Conservation (phyloP, 2,329 filamentous ascomycete genomes). For the Botryotinia globosa region DNA sequence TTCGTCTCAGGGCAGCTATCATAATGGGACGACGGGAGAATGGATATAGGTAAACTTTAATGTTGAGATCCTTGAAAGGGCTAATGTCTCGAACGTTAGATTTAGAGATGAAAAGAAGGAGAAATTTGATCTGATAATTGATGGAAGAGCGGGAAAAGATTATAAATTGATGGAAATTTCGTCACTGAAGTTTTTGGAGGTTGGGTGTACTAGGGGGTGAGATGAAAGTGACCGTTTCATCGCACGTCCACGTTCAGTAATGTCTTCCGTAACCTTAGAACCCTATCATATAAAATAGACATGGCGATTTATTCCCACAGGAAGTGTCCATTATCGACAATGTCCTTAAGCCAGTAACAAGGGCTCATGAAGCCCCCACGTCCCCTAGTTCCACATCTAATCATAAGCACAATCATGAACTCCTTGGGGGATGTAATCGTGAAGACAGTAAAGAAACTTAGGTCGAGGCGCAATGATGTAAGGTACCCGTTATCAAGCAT, state of each 20-base stretch:
- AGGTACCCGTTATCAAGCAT: slow-evolving; percentile 22
- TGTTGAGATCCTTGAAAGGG: not conserved
- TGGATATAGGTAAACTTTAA: not conserved
- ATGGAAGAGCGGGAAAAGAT: not conserved
- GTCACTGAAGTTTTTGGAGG: not conserved
- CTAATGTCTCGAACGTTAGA: slow-evolving; percentile 2
- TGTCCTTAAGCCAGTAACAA: not conserved
- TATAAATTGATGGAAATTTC: not conserved
- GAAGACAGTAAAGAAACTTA: not conserved
- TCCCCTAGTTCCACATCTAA: not conserved
- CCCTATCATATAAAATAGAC: not conserved
- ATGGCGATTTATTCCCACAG: not conserved
- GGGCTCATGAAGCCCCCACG: not conserved
- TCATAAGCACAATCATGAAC: not conserved
- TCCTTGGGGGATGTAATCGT: not conserved
- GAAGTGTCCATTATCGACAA: not conserved
- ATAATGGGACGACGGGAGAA: slow-evolving; percentile 17
- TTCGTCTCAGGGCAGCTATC: slow-evolving; percentile 34
- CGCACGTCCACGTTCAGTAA: not conserved
- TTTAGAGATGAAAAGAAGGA: not conserved
- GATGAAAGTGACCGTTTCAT: slow-evolving; percentile 2
- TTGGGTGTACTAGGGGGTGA: not conserved
- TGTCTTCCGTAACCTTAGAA: not conserved
- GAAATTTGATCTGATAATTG: not conserved
- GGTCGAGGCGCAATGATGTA: not conserved